Base-by-base conservation (phyloP, 2,329 filamentous ascomycete genomes). In the Penicillium sp. region DNA sequence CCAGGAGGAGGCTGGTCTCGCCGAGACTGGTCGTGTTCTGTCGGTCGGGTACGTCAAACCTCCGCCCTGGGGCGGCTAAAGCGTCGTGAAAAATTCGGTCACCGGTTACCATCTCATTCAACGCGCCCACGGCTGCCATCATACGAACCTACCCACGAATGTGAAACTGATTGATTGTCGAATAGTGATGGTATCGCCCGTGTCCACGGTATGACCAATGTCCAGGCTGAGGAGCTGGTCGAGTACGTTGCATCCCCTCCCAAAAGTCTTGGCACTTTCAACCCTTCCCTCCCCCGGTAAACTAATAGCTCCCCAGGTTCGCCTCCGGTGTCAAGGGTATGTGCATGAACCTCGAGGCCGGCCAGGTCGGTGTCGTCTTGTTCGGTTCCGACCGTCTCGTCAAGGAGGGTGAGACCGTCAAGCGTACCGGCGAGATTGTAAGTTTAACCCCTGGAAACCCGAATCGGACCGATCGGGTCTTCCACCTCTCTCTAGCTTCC, bases 331-430 rank as follows among this genome's bases (percentile, higher is more conserved):
- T 97, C 81, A 97, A 97, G 88, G 94, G 94, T 80, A 99, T 99
- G 94, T 97, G 93, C 90, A 97, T 99, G 93, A 99, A 99, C 90
- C 88, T 99, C 81, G 94, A 99, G 84, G 94, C 94, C 80, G 94
- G 94, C 79, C 94, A 97, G 82, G 94, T 99, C 83, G 94, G 94
- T 96, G 92, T 99, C 74, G 94, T 99, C 86, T 86, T 99, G 75
- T 99, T 99, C 86, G 94, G 94, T 88, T 97, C 94, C 75, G 94
- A 99, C 83, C 92, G 94, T 92, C 86, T 97, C 71, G 94, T 99
- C 87, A 94, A 91, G 85, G 94, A 99, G 82, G 94, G 94, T 75
- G 93, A 99, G 86, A 93, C 90, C 65, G 94, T 99, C 80, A 97
- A 96, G 89, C 93, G 94, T 88, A 99, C 94, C 72, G 94, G 94